These are phyloP conservation scores for Plasmodium reichenowi DNA, from an alignment of 169 alveolate species.

Conservation along the genomic window DNA sequence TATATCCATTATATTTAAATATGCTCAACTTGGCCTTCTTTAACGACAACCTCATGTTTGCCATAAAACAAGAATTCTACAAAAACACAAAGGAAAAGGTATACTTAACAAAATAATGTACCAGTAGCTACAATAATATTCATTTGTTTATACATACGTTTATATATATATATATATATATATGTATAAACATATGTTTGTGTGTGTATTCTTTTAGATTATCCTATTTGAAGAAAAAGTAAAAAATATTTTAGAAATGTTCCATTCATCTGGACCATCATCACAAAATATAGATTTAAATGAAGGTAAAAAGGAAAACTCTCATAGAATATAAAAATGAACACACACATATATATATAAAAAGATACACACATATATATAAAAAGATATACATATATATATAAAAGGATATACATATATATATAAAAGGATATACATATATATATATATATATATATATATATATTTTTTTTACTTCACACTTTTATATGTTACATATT, in stretches of 20 bases:
- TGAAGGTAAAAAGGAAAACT: constrained; percentile 45
- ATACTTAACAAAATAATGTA: not conserved
- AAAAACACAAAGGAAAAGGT: constrained; percentile 71
- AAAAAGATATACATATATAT: not conserved
- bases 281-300: constrained; percentile 66
- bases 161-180: not conserved
- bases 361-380: not conserved
- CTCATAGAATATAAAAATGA: not conserved
- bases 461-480: not conserved
- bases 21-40: constrained; percentile 71
- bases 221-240: constrained; percentile 61
- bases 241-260: constrained; percentile 55
- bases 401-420: not conserved
- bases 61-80: constrained; percentile 70
- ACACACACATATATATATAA: not conserved
- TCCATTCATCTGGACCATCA: constrained; percentile 53
- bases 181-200: not conserved
- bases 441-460: not conserved
- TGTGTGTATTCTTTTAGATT: constrained; percentile 18
- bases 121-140: not conserved
- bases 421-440: not conserved
- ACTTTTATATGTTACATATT: not conserved
- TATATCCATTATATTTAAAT: constrained; percentile 46
- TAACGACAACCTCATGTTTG: constrained; percentile 69
- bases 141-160: not conserved